Evolutionary conservation across 805 yeast genomes (phyloP).

Genomic region (Pichia pseudocactophila): DNA sequence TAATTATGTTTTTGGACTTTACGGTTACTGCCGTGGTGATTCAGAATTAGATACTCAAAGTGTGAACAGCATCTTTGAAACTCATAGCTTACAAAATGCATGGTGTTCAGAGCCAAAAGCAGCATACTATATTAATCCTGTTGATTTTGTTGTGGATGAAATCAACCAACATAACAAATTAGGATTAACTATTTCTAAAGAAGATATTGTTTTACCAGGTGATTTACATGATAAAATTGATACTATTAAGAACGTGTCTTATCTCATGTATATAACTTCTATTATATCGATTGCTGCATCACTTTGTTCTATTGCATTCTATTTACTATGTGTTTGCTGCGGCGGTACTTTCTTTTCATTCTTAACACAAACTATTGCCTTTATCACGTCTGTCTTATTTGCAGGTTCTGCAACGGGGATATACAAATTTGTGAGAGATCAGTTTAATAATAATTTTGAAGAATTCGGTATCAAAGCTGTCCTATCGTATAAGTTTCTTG

Average conservation of each 20-base stretch:
- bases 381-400: conserved; percentile 13
- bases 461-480: conserved; percentile 48
- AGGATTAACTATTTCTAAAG: conserved; percentile 10
- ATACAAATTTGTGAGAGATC: conserved; percentile 38
- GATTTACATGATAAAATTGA: conserved; percentile 38
- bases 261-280: conserved; percentile 51
- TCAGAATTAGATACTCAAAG: conserved; percentile 10
- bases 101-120: conserved; percentile 45
- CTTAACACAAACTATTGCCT: conserved; percentile 24
- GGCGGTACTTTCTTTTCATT: conserved; percentile 6
- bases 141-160: conserved; percentile 19
- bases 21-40: conserved; percentile 53
- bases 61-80: conserved; percentile 9
- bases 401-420: conserved; percentile 43
- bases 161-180: conserved; percentile 7
- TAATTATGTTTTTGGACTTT: conserved; percentile 47
- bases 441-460: conserved; percentile 40
- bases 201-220: conserved; percentile 43
- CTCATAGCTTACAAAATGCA: conserved; percentile 27
- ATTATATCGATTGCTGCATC: conserved; percentile 39
- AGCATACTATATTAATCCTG: conserved; percentile 51
- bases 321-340: conserved; percentile 28
- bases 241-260: conserved; percentile 38
- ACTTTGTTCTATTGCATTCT: conserved; percentile 33
- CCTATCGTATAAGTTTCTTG: conserved; percentile 25